phyloP scores from a whole-genome alignment of 2,329 filamentous ascomycete genomes.

The Mariannaea sp. region DNA sequence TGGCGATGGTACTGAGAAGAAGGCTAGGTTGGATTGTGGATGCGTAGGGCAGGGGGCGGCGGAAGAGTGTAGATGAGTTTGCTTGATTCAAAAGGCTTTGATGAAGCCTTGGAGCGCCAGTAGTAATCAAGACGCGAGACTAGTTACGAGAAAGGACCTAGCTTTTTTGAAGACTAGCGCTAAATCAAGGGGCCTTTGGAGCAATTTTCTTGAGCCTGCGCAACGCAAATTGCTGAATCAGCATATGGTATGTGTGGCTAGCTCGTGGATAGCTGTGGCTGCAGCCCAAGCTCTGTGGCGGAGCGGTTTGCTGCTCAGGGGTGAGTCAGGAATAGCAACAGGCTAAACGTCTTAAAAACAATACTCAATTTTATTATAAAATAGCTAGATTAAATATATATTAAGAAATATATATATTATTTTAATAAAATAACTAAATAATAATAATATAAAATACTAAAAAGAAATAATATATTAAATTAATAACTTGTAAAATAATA shows the following conservation, averaged over 20 bases:
- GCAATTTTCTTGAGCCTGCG: not conserved
- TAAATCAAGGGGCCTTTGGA: not conserved
- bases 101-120: conserved; percentile 31
- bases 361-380: too few species aligned
- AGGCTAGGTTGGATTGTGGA: conserved; percentile 21
- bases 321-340: not conserved
- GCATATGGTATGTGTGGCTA: conserved; percentile 6
- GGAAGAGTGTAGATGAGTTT: conserved; percentile 36
- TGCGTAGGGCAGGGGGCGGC: conserved; percentile 29
- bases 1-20: conserved; percentile 23
- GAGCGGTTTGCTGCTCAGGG: not conserved
- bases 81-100: conserved; percentile 33
- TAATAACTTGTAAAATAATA: too few species aligned
- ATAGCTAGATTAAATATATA: too few species aligned
- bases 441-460: too few species aligned
- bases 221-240: conserved; percentile 16
- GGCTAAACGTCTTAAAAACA: too few species aligned
- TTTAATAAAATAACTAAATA: too few species aligned
- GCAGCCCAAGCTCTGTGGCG: not conserved
- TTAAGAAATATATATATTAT: too few species aligned
- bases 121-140: conserved; percentile 34
- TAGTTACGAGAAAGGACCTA: not conserved
- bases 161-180: not conserved
- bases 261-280: not conserved
- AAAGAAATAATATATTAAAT: too few species aligned